Evolutionary conservation across 2,329 filamentous ascomycete genomes (phyloP).

Genomic region (Arthrobotrys musiformis): DNA sequence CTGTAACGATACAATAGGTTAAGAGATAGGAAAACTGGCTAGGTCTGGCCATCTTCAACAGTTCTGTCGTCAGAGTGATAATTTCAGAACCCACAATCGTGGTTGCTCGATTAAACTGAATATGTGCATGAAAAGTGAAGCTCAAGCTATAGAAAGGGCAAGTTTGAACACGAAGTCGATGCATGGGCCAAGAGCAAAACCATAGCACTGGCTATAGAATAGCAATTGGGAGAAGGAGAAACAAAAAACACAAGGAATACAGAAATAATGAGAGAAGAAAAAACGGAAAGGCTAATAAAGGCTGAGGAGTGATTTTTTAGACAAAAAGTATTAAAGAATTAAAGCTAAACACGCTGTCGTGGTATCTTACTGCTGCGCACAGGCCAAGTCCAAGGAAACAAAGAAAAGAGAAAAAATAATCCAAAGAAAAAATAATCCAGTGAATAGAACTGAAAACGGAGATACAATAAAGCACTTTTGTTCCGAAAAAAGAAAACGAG

Average conservation of each 20-base stretch:
- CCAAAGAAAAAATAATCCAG: neutral
- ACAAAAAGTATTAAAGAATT: constrained; percentile 36
- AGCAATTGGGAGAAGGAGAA: too few species aligned
- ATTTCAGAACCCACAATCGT: neutral
- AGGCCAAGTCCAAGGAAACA: neutral
- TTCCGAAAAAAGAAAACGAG: neutral
- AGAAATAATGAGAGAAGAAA: neutral
- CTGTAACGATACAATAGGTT: neutral
- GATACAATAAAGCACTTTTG: constrained; percentile 20
- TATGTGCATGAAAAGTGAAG: constrained; percentile 16
- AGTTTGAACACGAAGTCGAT: constrained; percentile 15
- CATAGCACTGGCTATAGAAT: too few species aligned
- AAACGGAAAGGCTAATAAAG: neutral
- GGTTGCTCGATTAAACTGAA: neutral
- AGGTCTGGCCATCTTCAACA: neutral
- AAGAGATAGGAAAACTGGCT: neutral
- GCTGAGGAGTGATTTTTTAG: neutral
- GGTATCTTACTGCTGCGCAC: constrained; percentile 39
- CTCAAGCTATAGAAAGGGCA: neutral
- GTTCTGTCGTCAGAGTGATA: neutral
- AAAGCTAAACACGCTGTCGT: constrained; percentile 36
- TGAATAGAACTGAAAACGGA: neutral
- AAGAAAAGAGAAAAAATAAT: neutral
- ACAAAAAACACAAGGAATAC: too few species aligned
- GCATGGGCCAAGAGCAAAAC: neutral